A percentile compares a stretch with the other conserved stretches of the same genome.
These are phyloP conservation scores for Circinella minor DNA, from an alignment of 371 early-diverging fungal genomes.

Conservation along the genomic window DNA sequence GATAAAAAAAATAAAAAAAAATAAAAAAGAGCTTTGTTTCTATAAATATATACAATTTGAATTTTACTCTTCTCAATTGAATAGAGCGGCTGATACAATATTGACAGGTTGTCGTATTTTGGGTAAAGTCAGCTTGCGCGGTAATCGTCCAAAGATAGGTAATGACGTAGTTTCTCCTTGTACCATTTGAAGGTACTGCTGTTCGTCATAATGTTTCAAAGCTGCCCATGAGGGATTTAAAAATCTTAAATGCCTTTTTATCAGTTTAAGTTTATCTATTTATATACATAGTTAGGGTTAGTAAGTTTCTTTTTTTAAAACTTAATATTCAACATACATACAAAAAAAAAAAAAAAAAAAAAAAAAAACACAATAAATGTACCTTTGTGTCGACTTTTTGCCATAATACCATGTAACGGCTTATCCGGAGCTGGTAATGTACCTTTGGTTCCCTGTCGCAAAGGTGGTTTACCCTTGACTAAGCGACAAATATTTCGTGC, in stretches of 20 bases:
- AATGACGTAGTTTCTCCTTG: slow-evolving; percentile 27
- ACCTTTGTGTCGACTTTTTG: slow-evolving; percentile 32
- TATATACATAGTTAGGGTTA: not conserved
- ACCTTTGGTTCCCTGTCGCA: slow-evolving; percentile 47
- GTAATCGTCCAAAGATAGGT: slow-evolving; percentile 25
- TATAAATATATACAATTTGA: no score
- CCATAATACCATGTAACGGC: slow-evolving; percentile 40
- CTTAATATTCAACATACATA: not conserved
- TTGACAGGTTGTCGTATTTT: not conserved
- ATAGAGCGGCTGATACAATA: not conserved
- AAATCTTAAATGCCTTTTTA: slow-evolving; percentile 30
- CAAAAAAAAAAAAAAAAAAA: no score
- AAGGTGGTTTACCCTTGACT: slow-evolving; percentile 46
- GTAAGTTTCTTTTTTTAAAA: slow-evolving; percentile 12
- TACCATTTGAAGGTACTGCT: slow-evolving; percentile 31
- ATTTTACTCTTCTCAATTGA: no score
- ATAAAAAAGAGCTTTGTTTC: no score
- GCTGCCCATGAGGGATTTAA: slow-evolving; percentile 38
- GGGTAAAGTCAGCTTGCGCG: slow-evolving; percentile 20
- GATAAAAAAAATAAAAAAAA: not conserved
- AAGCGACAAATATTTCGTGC: slow-evolving; percentile 53
- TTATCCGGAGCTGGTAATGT: slow-evolving; percentile 36
- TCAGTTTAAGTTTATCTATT: slow-evolving; percentile 15
- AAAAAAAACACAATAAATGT: not conserved
- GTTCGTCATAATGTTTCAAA: slow-evolving; percentile 35